A percentile compares a stretch with the other conserved stretches of the same genome.
These are phyloP conservation scores for Cutaneotrichosporon spelunceum DNA, from an alignment of 1,284 basidiomycete species.

Conservation along the genomic window DNA sequence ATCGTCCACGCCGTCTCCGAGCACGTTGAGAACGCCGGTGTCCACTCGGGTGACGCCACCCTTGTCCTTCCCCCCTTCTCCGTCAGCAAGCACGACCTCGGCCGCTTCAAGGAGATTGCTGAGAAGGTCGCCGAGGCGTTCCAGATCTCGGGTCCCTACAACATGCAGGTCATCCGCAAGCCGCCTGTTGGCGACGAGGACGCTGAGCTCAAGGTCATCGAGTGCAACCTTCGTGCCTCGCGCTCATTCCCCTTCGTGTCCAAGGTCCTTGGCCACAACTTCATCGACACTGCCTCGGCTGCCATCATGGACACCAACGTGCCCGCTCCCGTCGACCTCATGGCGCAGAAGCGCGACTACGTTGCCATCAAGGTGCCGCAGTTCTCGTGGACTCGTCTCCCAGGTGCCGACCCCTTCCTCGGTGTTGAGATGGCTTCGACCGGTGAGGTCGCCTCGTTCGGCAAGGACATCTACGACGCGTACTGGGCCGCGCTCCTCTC, in stretches of 20 bases:
- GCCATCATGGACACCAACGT: slow-evolving; percentile 84
- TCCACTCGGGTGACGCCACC: slow-evolving; percentile 98
- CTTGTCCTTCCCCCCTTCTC: slow-evolving; percentile 96
- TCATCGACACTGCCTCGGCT: slow-evolving; percentile 89
- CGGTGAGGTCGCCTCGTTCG: slow-evolving; percentile 97
- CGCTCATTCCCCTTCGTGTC: slow-evolving; percentile 99
- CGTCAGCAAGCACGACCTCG: slow-evolving; percentile 70
- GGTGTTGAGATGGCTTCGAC: slow-evolving; percentile 99
- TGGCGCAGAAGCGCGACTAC: slow-evolving; percentile 87
- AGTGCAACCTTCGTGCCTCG: slow-evolving; percentile 96
- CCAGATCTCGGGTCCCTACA: slow-evolving; percentile 95
- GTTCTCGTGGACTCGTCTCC: slow-evolving; percentile 95
- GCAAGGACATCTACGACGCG: slow-evolving; percentile 88
- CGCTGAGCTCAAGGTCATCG: slow-evolving; percentile 87
- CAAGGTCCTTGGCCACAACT: slow-evolving; percentile 95
- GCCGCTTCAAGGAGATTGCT: slow-evolving; percentile 82
- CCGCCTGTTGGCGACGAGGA: slow-evolving; percentile 58
- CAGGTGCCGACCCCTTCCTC: slow-evolving; percentile 86
- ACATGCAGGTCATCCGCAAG: slow-evolving; percentile 99
- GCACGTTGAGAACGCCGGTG: slow-evolving; percentile 98
- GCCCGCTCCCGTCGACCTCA: slow-evolving; percentile 88
- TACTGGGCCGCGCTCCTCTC: slow-evolving; percentile 94
- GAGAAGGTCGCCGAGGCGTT: slow-evolving; percentile 93
- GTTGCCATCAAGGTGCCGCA: slow-evolving; percentile 97
- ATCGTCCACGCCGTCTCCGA: slow-evolving; percentile 95